Evolutionary conservation across 495 filamentous ascomycete species (phyloP).

Genomic region (Bacidia gigantensis): DNA sequence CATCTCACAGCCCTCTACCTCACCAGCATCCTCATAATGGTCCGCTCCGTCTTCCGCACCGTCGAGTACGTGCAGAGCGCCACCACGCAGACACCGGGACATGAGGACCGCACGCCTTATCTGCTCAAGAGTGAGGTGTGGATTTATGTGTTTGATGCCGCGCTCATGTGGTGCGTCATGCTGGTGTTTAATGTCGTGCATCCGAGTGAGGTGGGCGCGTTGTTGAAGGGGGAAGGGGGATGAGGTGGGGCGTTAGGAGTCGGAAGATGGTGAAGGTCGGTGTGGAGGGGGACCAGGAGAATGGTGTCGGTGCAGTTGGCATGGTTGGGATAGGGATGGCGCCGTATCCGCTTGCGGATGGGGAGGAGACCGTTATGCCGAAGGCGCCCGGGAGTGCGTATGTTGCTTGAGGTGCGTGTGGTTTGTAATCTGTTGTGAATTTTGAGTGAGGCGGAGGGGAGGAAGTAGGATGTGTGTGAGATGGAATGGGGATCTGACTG

Average conservation of each 20-base stretch:
- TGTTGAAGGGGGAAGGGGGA: background rate
- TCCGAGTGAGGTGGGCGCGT: conserved; percentile 21
- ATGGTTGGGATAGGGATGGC: background rate
- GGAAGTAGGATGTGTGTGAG: too few relatives aligned
- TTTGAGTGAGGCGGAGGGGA: too few relatives aligned
- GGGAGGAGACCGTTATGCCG: background rate
- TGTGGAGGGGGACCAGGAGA: background rate
- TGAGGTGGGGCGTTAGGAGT: background rate
- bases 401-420: background rate
- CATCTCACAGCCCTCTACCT: conserved; percentile 40
- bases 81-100: too few relatives aligned
- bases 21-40: conserved; percentile 40
- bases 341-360: background rate
- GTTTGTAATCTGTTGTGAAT: too few relatives aligned
- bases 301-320: too few relatives aligned
- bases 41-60: conserved; percentile 47
- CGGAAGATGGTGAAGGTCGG: background rate
- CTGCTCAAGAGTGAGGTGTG: conserved; percentile 41
- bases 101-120: too few relatives aligned
- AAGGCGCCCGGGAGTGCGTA: background rate
- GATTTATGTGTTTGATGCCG: conserved; percentile 50
- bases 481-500: too few relatives aligned
- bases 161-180: conserved; percentile 43
- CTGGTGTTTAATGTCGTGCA: conserved; percentile 34
- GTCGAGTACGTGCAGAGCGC: conserved; percentile 48